Conservation (phyloP, 805 yeast species). For the Lachancea fermentati region DNA sequence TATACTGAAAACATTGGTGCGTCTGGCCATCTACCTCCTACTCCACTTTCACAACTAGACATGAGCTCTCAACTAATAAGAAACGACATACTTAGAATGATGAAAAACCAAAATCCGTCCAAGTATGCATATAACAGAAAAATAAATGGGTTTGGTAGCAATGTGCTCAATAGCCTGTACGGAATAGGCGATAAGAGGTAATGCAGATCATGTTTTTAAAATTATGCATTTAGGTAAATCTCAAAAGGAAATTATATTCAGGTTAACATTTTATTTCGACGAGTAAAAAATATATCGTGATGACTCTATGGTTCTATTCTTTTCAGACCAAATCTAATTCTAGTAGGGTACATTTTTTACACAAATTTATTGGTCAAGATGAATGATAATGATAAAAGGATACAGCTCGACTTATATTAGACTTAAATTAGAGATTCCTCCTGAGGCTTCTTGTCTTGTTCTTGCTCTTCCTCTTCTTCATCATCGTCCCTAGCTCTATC, state of each 20-base stretch:
- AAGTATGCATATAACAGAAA: conserved; percentile 1
- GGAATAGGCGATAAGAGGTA: conserved; percentile 9
- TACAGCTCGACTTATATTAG: background rate
- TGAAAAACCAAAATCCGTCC: conserved; percentile 4
- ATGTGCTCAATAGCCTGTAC: conserved; percentile 16
- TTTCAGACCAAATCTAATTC: background rate
- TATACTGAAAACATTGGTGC: conserved; percentile 1
- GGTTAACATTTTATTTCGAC: background rate
- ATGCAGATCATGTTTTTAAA: background rate
- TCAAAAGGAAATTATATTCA: background rate
- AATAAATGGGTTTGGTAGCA: conserved; percentile 13
- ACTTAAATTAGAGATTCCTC: conserved; percentile 24
- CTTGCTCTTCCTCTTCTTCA: conserved; percentile 43
- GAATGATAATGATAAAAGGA: background rate
- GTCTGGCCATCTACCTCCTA: conserved; percentile 1
- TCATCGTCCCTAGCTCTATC: conserved; percentile 76
- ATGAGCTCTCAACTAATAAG: conserved; percentile 4
- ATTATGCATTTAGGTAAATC: background rate
- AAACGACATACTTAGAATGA: conserved; percentile 6
- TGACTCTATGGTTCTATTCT: background rate
- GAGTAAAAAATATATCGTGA: background rate
- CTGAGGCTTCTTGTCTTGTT: conserved; percentile 22
- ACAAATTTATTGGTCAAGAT: background rate
- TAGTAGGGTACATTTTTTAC: background rate
- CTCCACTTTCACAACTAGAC: conserved; percentile 7